A percentile compares a stretch with the other conserved stretches of the same genome.
These are phyloP conservation scores for Pyracantha coccinea DNA, from an alignment of 331 rosid species.

Conservation along the genomic window DNA sequence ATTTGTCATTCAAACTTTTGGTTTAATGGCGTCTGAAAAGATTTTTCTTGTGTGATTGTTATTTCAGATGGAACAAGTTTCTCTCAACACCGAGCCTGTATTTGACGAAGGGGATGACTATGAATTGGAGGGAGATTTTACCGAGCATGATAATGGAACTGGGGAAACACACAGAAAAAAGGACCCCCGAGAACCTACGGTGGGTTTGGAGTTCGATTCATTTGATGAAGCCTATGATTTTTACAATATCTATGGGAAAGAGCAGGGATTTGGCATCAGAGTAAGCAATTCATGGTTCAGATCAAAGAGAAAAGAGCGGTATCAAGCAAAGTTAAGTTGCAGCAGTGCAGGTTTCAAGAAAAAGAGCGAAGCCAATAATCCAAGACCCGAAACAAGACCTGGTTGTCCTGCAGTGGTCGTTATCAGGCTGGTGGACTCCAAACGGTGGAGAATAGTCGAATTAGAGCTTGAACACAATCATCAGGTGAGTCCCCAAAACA, in stretches of 20 bases:
- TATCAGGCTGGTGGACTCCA: slow-evolving; percentile 55
- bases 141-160: slow-evolving; percentile 32
- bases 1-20: neutral
- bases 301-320: slow-evolving; percentile 68
- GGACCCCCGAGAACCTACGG: slow-evolving; percentile 42
- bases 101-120: slow-evolving; percentile 44
- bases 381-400: slow-evolving; percentile 73
- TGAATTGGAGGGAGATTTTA: slow-evolving; percentile 41
- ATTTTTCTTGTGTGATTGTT: neutral
- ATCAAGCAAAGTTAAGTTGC: slow-evolving; percentile 72
- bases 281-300: slow-evolving; percentile 85
- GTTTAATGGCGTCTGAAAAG: slow-evolving; percentile 1
- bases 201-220: slow-evolving; percentile 64
- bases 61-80: slow-evolving; percentile 73
- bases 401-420: slow-evolving; percentile 80
- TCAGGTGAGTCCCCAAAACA: slow-evolving; percentile 56
- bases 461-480: slow-evolving; percentile 75
- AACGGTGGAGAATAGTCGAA: slow-evolving; percentile 72
- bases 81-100: slow-evolving; percentile 52
- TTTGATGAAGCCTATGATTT: slow-evolving; percentile 64
- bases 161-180: slow-evolving; percentile 29
- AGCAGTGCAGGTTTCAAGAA: slow-evolving; percentile 82
- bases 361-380: slow-evolving; percentile 69
- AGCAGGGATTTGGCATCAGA: slow-evolving; percentile 66
- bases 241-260: slow-evolving; percentile 60